Base-by-base conservation (phyloP, 352 stramenopile genomes). In the Globisporangium splendens region DNA sequence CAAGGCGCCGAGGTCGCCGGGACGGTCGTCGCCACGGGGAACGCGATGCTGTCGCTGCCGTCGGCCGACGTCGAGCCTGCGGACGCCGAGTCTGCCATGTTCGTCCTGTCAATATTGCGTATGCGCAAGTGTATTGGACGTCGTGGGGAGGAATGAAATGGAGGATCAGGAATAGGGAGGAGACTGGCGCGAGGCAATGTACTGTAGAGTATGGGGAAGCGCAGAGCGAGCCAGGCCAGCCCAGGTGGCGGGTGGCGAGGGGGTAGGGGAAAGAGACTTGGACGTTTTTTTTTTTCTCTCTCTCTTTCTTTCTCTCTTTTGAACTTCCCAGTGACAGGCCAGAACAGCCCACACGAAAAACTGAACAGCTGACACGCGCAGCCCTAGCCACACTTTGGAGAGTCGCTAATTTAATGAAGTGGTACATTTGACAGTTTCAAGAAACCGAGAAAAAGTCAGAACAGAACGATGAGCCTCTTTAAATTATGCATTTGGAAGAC, bases 21-120 rank as follows among this genome's bases (percentile, higher is more conserved):
- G 15, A 49, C 28, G 13, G 55, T 8, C 17, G 39, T 11, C 13
- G 47, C 3, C 11, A 24, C n/a, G 21, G 33, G 53, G 50, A 70
- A 71, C 24, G 63, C 61, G 61, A 74, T 66, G n/a, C 69, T 63
- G 10, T 72, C 61, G 15, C 28, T 56, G 28, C 49, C 56, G 10
- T 63, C 62, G 22, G 54, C 33, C 28, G 50, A 67, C 56, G 49
- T 59, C 58, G 58, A 59, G 33, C 11, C 46, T 11, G 55, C 35
- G 17, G 65, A 66, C 56, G 51, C 65, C 14, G 64, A 75, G 46
- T 65, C 58, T 52, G 57, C 41, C 57, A 63, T 63, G 28, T 17
- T 10, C 15, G 7, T 53, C 15, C 17, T 14, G 5, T 44, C 24
- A 13, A 12, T 53, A 46, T 44, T 15, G 8, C 18, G 18, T 47